These are phyloP conservation scores for Afroboletus lepidellus DNA, from an alignment of 1,284 basidiomycete species.

Conservation along the genomic window DNA sequence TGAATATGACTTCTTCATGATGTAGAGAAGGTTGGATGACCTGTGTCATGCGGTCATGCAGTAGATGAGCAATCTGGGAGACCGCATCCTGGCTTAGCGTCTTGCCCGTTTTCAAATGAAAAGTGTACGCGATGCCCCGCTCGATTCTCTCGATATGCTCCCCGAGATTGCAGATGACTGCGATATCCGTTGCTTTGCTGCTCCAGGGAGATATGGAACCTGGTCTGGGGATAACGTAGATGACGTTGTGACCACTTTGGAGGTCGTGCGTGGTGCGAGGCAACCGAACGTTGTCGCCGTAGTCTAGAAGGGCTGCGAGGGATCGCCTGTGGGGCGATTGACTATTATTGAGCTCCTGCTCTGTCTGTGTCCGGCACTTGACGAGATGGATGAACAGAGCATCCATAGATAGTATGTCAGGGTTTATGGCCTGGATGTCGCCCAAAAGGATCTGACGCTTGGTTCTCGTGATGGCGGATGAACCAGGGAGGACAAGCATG, in stretches of 20 bases:
- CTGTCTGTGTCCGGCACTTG: conserved; percentile 51
- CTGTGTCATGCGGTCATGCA: conserved; percentile 98
- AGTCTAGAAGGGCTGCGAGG: conserved; percentile 78
- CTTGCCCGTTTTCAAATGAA: conserved; percentile 49
- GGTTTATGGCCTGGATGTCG: conserved; percentile 54
- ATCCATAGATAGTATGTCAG: conserved; percentile 70
- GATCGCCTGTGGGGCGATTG: conserved; percentile 50
- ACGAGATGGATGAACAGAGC: conserved; percentile 89
- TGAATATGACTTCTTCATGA: conserved; percentile 65
- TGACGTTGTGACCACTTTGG: conserved; percentile 42
- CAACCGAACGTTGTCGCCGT: conserved; percentile 77
- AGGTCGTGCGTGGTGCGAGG: conserved; percentile 46
- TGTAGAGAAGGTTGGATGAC: conserved; percentile 61
- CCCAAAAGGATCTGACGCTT: conserved; percentile 72
- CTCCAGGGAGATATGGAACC: conserved; percentile 94
- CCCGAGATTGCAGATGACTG: conserved; percentile 81
- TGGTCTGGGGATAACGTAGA: conserved; percentile 78
- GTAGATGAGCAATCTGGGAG: conserved; percentile 56
- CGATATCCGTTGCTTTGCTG: conserved; percentile 96
- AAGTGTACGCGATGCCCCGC: conserved; percentile 75
- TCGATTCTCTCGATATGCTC: conserved; percentile 77
- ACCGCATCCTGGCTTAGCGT: conserved; percentile 46
- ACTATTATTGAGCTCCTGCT: conserved; percentile 48
- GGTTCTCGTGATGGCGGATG: conserved; percentile 68
- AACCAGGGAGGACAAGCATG: conserved; percentile 71